Percentiles rank a stretch among this genome's conserved stretches.
Conservation (phyloP, 352 stramenopile genomes). For the Phytopythium boreale region DNA sequence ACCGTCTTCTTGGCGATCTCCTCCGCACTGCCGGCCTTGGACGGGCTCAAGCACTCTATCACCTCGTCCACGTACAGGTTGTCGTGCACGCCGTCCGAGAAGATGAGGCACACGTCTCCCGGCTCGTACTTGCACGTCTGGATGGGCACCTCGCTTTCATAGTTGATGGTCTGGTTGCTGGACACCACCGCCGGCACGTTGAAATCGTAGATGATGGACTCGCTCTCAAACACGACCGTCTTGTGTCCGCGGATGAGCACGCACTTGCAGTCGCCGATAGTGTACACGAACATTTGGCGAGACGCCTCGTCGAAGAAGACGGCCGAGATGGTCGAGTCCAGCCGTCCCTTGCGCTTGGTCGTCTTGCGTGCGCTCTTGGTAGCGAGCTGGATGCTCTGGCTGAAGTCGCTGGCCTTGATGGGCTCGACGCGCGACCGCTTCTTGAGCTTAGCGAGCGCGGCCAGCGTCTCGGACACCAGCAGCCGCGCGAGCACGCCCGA, state of each 20-base stretch:
- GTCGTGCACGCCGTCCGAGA: constrained; percentile 87
- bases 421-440: constrained; percentile 53
- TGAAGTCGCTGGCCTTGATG: constrained; percentile 61
- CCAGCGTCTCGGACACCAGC: constrained; percentile 76
- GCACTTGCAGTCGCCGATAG: constrained; percentile 87
- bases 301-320: constrained; percentile 77
- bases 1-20: constrained; percentile 77
- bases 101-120: constrained; percentile 77
- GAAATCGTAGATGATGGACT: constrained; percentile 90
- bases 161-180: constrained; percentile 85
- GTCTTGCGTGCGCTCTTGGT: constrained; percentile 72
- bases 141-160: constrained; percentile 62
- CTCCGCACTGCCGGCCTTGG: constrained; percentile 46
- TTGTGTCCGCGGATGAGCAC: constrained; percentile 59
- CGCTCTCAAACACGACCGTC: constrained; percentile 78
- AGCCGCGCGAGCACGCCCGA: constrained; percentile 76
- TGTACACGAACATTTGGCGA: constrained; percentile 79
- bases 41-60: constrained; percentile 48
- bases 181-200: constrained; percentile 86
- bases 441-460: constrained; percentile 61
- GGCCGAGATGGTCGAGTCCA: constrained; percentile 82
- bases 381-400: constrained; percentile 58
- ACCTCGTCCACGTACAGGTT: constrained; percentile 88
- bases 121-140: constrained; percentile 70
- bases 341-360: constrained; percentile 71